Evolutionary conservation across 306 rosid genomes (phyloP), one percentile per base, ranked within the genome.

Genomic region (Gynostemma pentaphyllum): DNA sequence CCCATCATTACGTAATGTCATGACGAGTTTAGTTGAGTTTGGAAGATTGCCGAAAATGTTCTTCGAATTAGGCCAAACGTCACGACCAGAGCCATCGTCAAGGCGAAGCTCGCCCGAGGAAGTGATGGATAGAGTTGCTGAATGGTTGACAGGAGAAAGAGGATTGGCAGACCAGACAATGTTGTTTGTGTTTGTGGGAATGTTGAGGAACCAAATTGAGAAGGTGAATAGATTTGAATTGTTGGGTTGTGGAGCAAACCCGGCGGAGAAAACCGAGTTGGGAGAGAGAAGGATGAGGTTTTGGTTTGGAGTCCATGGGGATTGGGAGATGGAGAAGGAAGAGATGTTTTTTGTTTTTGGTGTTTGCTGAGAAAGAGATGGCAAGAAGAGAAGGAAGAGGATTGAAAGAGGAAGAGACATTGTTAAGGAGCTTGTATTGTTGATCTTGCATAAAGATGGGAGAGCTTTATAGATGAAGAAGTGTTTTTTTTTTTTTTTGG

Each of bases 1-100:
- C 0, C 92, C 96, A 5, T 28, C 29, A 37, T 82, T 0, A 1
- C 0, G 4, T 19, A 87, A 84, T n/a, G n/a, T n/a, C n/a, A n/a
- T 46, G 16, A 89, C 16, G 75, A 84, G 68, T n/a, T 36, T 36
- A 19, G 13, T 39, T 14, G 27, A 59, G 36, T 59, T 39, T 39
- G 65, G 22, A n/a, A n/a, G n/a, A 12, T 22, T 40, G 1, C 39
- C 51, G 1, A 37, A 46, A 21, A 66, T 27, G n/a, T 46, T 24
- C 15, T 12, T 32, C 4, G 44, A 29, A n/a, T n/a, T n/a, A 19
- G 69, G 69, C 69, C 69, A 65, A 11, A 65, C 14, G 21, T 47
- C 47, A 1, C 32, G 69, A n/a, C 57, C 69, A 29, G 56, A 47
- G 28, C 22, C 45, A 26, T 65, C 30, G 19, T 47, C 6, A 41